Evolutionary conservation across 2,329 filamentous ascomycete species (phyloP).

Genomic region (Falciphora oryzae): DNA sequence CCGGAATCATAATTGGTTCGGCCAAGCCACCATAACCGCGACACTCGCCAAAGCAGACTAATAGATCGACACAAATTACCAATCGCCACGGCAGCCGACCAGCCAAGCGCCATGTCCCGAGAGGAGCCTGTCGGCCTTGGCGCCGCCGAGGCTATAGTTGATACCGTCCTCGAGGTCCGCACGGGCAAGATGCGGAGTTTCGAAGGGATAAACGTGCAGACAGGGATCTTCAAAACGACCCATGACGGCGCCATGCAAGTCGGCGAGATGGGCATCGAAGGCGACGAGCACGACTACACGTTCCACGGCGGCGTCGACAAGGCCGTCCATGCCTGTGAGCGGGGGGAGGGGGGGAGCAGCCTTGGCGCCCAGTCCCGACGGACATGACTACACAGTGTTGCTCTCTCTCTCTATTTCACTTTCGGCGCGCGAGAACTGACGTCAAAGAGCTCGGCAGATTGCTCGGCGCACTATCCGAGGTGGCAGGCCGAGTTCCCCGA

Average conservation of each 20-base stretch:
- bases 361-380: too few species aligned
- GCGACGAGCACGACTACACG: slow-evolving; percentile 56
- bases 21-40: not conserved
- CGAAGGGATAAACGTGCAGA: slow-evolving; percentile 42
- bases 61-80: too few species aligned
- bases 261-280: slow-evolving; percentile 43
- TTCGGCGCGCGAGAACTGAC: not conserved
- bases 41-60: too few species aligned
- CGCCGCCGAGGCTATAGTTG: slow-evolving; percentile 30
- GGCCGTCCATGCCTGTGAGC: slow-evolving; percentile 52
- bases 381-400: not conserved
- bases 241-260: slow-evolving; percentile 40
- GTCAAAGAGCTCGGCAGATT: slow-evolving; percentile 38
- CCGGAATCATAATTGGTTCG: too few species aligned
- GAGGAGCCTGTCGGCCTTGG: slow-evolving; percentile 27
- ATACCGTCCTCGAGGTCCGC: slow-evolving; percentile 51
- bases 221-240: slow-evolving; percentile 51
- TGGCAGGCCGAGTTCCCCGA: slow-evolving; percentile 50
- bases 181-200: slow-evolving; percentile 51
- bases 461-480: slow-evolving; percentile 48
- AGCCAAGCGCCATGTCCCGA: not conserved
- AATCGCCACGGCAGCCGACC: too few species aligned
- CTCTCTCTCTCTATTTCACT: not conserved
- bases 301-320: slow-evolving; percentile 60
- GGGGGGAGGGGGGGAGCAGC: not conserved